Conservation (phyloP, 768 basidiomycete genomes). For the Rhizopogon vesiculosus region DNA sequence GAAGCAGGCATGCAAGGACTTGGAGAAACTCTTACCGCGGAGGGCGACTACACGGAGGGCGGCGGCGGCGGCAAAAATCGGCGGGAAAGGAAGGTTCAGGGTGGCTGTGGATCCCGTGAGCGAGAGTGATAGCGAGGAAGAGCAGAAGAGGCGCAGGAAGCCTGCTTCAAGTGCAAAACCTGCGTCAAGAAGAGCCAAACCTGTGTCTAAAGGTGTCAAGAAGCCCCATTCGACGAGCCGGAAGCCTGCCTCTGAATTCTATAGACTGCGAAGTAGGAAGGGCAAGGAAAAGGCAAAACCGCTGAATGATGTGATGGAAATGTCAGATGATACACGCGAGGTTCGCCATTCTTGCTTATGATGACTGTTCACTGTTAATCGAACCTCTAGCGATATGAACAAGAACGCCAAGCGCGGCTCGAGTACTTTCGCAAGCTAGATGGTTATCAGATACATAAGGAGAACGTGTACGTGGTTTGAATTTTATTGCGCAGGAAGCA, state of each 20-base stretch:
- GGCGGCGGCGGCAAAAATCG: constrained; percentile 12
- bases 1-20: background rate
- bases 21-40: constrained; percentile 12
- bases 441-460: constrained; percentile 48
- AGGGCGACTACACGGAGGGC: constrained; percentile 24
- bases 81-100: constrained; percentile 3
- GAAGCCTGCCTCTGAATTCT: background rate
- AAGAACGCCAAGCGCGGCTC: constrained; percentile 44
- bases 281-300: constrained; percentile 21
- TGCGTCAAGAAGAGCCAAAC: constrained; percentile 12
- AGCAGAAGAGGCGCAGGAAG: constrained; percentile 15
- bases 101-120: constrained; percentile 6
- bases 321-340: constrained; percentile 28
- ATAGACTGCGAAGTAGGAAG: background rate
- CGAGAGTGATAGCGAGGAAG: constrained; percentile 14
- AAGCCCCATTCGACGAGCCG: background rate
- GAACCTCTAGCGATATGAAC: constrained; percentile 32
- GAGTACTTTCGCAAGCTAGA: constrained; percentile 52
- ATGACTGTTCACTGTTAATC: background rate
- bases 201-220: background rate
- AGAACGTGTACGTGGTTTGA: constrained; percentile 57
- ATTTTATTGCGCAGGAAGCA: background rate
- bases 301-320: constrained; percentile 18
- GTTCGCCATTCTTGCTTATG: constrained; percentile 5
- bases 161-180: constrained; percentile 8